phyloP scores from a whole-genome alignment of 169 alveolate genomes.

The Plasmodium gonderi region DNA sequence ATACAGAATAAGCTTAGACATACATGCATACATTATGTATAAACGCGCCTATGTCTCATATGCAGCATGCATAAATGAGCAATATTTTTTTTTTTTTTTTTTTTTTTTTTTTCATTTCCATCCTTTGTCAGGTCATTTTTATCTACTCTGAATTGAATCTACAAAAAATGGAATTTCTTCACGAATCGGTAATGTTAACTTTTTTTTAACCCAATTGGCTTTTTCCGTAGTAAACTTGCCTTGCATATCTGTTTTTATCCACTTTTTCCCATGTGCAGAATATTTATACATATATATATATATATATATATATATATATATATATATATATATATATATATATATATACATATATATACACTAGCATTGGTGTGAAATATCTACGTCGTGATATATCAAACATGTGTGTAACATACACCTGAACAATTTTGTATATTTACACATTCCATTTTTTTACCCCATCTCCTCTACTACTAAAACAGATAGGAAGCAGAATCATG shows the following conservation, averaged over 20 bases:
- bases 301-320: slow-evolving; percentile 1
- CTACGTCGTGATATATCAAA: too few species aligned
- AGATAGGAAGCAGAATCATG: not conserved
- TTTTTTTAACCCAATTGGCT: too few species aligned
- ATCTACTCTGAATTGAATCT: slow-evolving; percentile 35
- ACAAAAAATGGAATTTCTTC: slow-evolving; percentile 29
- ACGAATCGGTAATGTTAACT: slow-evolving; percentile 57
- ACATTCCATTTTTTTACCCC: not conserved
- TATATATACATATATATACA: not conserved
- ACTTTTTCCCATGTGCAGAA: not conserved
- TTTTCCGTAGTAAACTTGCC: too few species aligned
- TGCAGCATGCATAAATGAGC: not conserved
- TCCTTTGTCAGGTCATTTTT: not conserved
- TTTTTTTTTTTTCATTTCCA: not conserved
- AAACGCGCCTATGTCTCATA: not conserved
- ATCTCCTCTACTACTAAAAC: too few species aligned
- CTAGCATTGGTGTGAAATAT: not conserved
- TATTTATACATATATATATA: not conserved
- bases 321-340: slow-evolving; percentile 5
- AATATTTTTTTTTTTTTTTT: not conserved
- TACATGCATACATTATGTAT: not conserved
- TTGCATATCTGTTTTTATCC: too few species aligned
- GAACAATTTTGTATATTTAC: too few species aligned
- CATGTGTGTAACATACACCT: too few species aligned
- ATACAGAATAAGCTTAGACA: too few species aligned